Conservation (phyloP, 164 flowering plant genomes). For the Vitis rupestris region DNA sequence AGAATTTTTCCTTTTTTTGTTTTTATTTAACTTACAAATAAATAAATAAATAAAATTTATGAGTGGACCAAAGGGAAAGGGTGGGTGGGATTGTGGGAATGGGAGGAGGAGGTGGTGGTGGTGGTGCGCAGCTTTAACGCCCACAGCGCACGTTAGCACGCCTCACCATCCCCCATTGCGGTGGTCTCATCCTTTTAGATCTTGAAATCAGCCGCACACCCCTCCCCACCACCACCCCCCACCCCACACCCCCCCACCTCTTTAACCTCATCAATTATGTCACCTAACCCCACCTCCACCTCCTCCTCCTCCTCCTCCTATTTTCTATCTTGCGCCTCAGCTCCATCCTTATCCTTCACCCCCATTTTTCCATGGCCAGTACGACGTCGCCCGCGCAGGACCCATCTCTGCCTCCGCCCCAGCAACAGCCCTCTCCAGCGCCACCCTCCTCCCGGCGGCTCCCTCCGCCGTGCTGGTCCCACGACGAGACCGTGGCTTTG, state of each 20-base stretch:
- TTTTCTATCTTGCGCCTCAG: neutral
- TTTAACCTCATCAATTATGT: constrained; percentile 6
- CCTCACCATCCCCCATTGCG: constrained; percentile 14
- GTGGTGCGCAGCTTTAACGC: neutral
- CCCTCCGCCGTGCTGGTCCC: constrained; percentile 47
- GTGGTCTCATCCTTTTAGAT: constrained; percentile 24
- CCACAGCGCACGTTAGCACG: constrained; percentile 22
- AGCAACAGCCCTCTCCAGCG: constrained; percentile 3
- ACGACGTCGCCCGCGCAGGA: neutral
- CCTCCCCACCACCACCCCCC: constrained; percentile 13
- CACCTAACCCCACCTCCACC: constrained; percentile 23
- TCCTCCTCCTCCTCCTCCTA: neutral
- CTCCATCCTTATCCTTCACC: neutral
- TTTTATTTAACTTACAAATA: no score
- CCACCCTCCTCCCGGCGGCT: constrained; percentile 27
- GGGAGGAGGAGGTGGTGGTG: no score
- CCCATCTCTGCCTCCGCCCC: neutral
- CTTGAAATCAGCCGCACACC: constrained; percentile 35
- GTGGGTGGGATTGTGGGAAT: no score
- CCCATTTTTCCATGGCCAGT: neutral
- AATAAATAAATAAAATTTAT: no score
- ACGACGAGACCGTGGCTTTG: constrained; percentile 39
- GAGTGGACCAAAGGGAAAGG: no score
- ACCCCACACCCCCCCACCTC: neutral
- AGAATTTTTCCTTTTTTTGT: no score